These are phyloP conservation scores for Penicillium brevicompactum DNA, from an alignment of 2,329 filamentous ascomycete genomes.

Conservation along the genomic window DNA sequence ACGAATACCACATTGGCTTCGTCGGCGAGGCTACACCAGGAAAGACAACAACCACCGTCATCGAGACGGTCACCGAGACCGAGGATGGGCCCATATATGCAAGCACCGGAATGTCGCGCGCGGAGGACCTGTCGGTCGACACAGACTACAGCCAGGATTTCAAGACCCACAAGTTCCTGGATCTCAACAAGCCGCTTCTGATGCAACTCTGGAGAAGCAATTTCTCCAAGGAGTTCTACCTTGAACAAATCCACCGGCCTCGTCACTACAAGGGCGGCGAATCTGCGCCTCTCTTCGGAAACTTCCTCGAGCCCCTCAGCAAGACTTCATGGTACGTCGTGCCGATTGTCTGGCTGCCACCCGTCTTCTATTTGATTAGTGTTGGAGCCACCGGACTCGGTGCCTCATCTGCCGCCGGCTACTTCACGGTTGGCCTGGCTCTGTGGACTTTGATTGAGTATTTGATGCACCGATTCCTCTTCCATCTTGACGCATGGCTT, in stretches of 20 bases:
- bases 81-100: conserved; percentile 43
- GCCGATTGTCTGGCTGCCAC: conserved; percentile 82
- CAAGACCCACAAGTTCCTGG: conserved; percentile 90
- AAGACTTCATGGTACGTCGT: conserved; percentile 95
- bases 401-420: conserved; percentile 55
- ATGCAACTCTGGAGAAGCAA: conserved; percentile 85
- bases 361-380: conserved; percentile 70
- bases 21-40: conserved; percentile 60
- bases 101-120: conserved; percentile 82
- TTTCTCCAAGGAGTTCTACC: conserved; percentile 94
- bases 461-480: conserved; percentile 81
- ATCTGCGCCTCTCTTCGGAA: conserved; percentile 92
- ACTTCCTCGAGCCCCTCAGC: conserved; percentile 96
- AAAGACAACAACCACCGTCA: conserved; percentile 30
- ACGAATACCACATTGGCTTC: conserved; percentile 84
- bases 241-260: conserved; percentile 93
- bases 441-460: conserved; percentile 95
- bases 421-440: conserved; percentile 70
- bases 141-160: conserved; percentile 78
- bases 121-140: conserved; percentile 81
- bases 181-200: conserved; percentile 80
- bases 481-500: conserved; percentile 89
- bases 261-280: conserved; percentile 92
- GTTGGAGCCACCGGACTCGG: conserved; percentile 65
- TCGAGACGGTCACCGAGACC: conserved; percentile 31